Percentiles rank a stretch among this genome's conserved stretches.
phyloP scores from a whole-genome alignment of 352 stramenopile species.

The Phytophthora tentaculata region DNA sequence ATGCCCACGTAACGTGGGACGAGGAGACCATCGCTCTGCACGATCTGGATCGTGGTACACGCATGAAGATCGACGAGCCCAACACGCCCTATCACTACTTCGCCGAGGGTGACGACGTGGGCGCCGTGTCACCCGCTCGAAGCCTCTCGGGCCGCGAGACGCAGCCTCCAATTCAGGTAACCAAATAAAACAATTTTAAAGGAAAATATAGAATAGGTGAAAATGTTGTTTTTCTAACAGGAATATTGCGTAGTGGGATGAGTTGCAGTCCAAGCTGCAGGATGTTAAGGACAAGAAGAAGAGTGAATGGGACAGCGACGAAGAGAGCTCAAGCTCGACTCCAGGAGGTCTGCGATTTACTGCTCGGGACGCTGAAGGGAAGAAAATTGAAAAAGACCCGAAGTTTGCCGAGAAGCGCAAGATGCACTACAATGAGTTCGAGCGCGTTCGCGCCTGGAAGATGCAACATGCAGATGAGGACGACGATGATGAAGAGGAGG shows the following conservation, averaged over 20 bases:
- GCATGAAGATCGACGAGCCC: conserved; percentile 95
- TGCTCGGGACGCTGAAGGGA: conserved; percentile 56
- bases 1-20: conserved; percentile 88
- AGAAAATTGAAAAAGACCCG: conserved; percentile 72
- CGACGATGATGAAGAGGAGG: conserved; percentile 40
- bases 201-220: neutral
- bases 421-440: conserved; percentile 86
- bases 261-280: conserved; percentile 73
- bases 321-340: conserved; percentile 33
- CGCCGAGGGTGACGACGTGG: conserved; percentile 36
- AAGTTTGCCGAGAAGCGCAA: conserved; percentile 81
- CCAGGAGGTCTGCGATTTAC: conserved; percentile 38
- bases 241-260: conserved; percentile 53
- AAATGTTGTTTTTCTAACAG: conserved; percentile 1
- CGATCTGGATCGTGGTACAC: conserved; percentile 90
- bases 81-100: conserved; percentile 93
- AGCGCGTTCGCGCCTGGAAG: conserved; percentile 72
- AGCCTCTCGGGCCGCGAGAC: conserved; percentile 59
- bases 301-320: conserved; percentile 67
- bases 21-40: conserved; percentile 93
- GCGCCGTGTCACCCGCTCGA: conserved; percentile 50
- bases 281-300: conserved; percentile 55
- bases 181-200: conserved; percentile 2
- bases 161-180: conserved; percentile 51
- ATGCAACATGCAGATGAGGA: conserved; percentile 59